phyloP scores from a whole-genome alignment of 2,329 filamentous ascomycete genomes.

The Triangularia verruculosa region DNA sequence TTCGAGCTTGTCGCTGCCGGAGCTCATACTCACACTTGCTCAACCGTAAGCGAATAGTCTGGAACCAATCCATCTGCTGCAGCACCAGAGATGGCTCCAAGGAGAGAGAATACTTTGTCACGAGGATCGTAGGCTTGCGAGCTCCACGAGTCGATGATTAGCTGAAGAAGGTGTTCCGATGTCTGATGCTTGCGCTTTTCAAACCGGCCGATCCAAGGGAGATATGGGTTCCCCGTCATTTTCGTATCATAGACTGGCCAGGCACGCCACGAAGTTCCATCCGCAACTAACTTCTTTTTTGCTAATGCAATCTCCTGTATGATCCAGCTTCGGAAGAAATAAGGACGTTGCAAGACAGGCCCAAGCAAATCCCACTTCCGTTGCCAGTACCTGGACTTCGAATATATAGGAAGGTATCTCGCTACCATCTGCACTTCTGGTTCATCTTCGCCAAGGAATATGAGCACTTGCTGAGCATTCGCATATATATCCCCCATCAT shows the following conservation, averaged over 20 bases:
- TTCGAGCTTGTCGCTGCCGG: background rate
- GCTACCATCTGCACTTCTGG: slow-evolving; percentile 5
- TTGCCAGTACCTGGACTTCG: slow-evolving; percentile 2
- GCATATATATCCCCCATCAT: slow-evolving; percentile 22
- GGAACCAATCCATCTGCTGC: slow-evolving; percentile 15
- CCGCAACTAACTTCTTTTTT: slow-evolving; percentile 11
- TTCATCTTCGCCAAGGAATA: slow-evolving; percentile 16
- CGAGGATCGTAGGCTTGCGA: slow-evolving; percentile 18
- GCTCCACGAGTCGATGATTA: slow-evolving; percentile 19
- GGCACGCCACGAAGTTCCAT: slow-evolving; percentile 13
- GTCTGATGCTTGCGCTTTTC: slow-evolving; percentile 16
- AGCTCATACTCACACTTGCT: slow-evolving; percentile 15
- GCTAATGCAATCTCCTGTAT: slow-evolving; percentile 21
- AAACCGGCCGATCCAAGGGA: slow-evolving; percentile 17
- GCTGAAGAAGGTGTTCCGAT: slow-evolving; percentile 8
- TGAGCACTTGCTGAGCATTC: slow-evolving; percentile 16
- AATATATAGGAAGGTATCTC: background rate
- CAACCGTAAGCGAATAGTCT: slow-evolving; percentile 16
- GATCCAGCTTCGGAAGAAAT: slow-evolving; percentile 22
- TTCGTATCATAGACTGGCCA: slow-evolving; percentile 16
- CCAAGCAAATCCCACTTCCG: slow-evolving; percentile 12
- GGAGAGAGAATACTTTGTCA: slow-evolving; percentile 20
- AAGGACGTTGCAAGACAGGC: slow-evolving; percentile 13
- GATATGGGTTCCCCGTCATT: slow-evolving; percentile 3
- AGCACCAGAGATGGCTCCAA: slow-evolving; percentile 16